These are phyloP conservation scores for Suhomyces wounanorum DNA, from an alignment of 1,139 yeast species.

Conservation along the genomic window DNA sequence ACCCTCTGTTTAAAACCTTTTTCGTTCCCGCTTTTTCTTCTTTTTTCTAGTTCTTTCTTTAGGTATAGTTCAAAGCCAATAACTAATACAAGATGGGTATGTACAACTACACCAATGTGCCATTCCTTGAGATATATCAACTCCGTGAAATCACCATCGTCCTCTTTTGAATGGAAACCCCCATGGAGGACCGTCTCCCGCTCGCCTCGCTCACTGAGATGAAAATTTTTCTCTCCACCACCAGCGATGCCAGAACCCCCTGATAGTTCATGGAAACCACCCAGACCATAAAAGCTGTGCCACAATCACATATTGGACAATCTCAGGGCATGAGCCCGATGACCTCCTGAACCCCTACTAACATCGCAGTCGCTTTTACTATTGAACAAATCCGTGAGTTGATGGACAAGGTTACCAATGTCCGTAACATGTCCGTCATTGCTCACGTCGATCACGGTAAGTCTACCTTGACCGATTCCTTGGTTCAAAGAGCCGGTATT, in stretches of 20 bases:
- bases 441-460: constrained; percentile 99
- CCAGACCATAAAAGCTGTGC: background rate
- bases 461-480: constrained; percentile 98
- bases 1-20: constrained; percentile 18
- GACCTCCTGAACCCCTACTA: constrained; percentile 13
- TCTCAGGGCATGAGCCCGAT: background rate
- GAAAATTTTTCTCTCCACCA: constrained; percentile 3
- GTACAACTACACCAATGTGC: constrained; percentile 18
- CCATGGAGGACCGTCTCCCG: background rate
- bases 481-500: constrained; percentile 99
- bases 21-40: constrained; percentile 21
- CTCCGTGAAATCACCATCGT: background rate
- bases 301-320: background rate
- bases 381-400: constrained; percentile 95
- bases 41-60: constrained; percentile 17
- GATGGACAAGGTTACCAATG: constrained; percentile 99
- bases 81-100: constrained; percentile 42
- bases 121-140: background rate
- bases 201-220: background rate
- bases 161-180: background rate
- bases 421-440: constrained; percentile 99
- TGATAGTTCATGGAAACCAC: background rate
- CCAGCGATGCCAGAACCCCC: background rate
- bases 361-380: constrained; percentile 63
- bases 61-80: constrained; percentile 24